Base-by-base conservation (phyloP, 331 rosid genomes). In the Cydonia oblonga region DNA sequence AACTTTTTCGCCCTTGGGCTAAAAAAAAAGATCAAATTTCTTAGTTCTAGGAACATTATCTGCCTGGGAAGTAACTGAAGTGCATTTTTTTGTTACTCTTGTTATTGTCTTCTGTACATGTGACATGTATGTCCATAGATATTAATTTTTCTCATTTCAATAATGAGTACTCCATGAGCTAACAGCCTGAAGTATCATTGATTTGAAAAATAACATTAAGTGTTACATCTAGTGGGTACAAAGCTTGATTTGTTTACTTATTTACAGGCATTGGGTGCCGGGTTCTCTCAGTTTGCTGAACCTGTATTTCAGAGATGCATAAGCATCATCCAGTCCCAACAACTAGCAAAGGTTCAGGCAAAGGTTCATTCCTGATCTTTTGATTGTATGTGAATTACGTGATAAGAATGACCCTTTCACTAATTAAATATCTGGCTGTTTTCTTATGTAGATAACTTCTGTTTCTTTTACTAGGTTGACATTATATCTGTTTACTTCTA, bases 281-380 rank as follows among this genome's bases (percentile, higher is more conserved):
- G 97, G 81, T 95, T 95, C 80, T 60, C 99, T 72, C 95, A 81
- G 78, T 95, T 91, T 67, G 90, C 99, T 29, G 96, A 87, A 79
- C 97, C 99, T 49, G 99, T 95, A 74, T 95, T 85, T 78, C 92
- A 86, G 91, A 91, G 99, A 82, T 95, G 99, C 86, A 90, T 91
- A 82, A 86, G 73, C 86, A 95, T 95, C 85, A 88, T 95, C 64
- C 97, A 91, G 86, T 84, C 86, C 71, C 99, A 95, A 82, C 96
- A 83, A 75, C 79, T 86, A 72, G 96, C 99, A 6, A 95, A 91
- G 61, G 61, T 22, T 56, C 61, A 56, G 28, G 54, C 54, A 49
- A 49, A 49, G 98, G 98, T 95, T 68, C 58, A 3, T 22, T 59
- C 68, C 66, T 25, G 66, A 53, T 33, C 22, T 40, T 64, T 56